phyloP scores from a whole-genome alignment of 2,329 filamentous ascomycete genomes.

The Penicillium griseofulvum region DNA sequence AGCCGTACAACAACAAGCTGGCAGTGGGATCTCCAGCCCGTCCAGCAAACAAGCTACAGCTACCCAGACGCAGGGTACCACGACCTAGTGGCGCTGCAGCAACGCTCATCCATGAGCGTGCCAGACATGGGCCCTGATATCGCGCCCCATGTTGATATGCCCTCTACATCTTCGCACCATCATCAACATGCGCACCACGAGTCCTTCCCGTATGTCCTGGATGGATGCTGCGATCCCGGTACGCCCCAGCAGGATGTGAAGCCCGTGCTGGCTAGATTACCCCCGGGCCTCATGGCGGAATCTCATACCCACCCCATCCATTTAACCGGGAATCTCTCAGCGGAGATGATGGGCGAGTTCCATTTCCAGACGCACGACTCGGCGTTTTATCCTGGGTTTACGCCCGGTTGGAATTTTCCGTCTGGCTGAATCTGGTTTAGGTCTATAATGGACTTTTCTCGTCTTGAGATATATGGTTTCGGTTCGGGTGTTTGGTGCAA shows the following conservation, averaged over 20 bases:
- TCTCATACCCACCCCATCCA: constrained; percentile 14
- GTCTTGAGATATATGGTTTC: not conserved
- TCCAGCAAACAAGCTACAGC: constrained; percentile 20
- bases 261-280: constrained; percentile 10
- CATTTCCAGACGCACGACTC: constrained; percentile 24
- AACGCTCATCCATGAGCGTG: constrained; percentile 15
- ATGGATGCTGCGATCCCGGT: constrained; percentile 11
- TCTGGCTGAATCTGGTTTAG: constrained; percentile 1
- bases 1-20: constrained; percentile 13
- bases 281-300: constrained; percentile 10
- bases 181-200: constrained; percentile 10
- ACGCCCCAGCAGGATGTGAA: constrained; percentile 17
- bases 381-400: constrained; percentile 18
- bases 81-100: constrained; percentile 19
- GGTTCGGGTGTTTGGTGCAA: constrained; percentile 10
- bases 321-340: constrained; percentile 19
- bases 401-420: constrained; percentile 21
- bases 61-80: constrained; percentile 24
- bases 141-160: constrained; percentile 13
- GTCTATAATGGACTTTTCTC: not conserved
- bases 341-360: constrained; percentile 27
- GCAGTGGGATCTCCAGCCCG: constrained; percentile 31
- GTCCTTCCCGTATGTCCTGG: constrained; percentile 28
- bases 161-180: constrained; percentile 4
- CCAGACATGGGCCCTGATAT: constrained; percentile 18